phyloP scores from a whole-genome alignment of 208 protist species.

The Trypanosomatidae sp. region DNA sequence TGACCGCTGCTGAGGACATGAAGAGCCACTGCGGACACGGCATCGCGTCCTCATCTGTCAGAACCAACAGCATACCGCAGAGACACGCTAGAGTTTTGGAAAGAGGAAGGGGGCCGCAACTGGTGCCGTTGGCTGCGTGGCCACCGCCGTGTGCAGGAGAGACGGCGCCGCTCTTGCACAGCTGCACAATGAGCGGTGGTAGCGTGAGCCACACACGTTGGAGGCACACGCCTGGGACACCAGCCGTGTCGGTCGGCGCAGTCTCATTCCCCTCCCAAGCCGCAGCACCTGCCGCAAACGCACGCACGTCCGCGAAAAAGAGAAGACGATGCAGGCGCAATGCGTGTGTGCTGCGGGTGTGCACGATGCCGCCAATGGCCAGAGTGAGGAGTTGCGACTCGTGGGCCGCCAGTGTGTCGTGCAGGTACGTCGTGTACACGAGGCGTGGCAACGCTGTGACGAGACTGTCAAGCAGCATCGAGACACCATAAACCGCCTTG shows the following conservation, averaged over 20 bases:
- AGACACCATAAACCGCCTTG: constrained; percentile 31
- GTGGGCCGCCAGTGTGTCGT: constrained; percentile 45
- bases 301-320: constrained; percentile 42
- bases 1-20: constrained; percentile 14
- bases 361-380: constrained; percentile 40
- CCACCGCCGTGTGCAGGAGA: background rate
- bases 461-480: constrained; percentile 32
- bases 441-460: constrained; percentile 34
- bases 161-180: constrained; percentile 16
- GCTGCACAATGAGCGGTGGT: constrained; percentile 31
- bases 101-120: constrained; percentile 2
- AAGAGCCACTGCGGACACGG: constrained; percentile 25
- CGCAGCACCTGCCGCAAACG: constrained; percentile 23
- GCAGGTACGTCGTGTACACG: constrained; percentile 36
- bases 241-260: background rate
- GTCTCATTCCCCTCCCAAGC: background rate
- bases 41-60: constrained; percentile 5
- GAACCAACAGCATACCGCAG: constrained; percentile 8
- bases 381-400: constrained; percentile 45
- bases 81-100: constrained; percentile 13
- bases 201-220: constrained; percentile 43
- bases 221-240: constrained; percentile 18
- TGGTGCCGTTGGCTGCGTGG: background rate
- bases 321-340: constrained; percentile 52
- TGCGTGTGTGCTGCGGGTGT: constrained; percentile 23